Evolutionary conservation across 495 filamentous ascomycete genomes (phyloP).

Genomic region (Trichoderma reesei): DNA sequence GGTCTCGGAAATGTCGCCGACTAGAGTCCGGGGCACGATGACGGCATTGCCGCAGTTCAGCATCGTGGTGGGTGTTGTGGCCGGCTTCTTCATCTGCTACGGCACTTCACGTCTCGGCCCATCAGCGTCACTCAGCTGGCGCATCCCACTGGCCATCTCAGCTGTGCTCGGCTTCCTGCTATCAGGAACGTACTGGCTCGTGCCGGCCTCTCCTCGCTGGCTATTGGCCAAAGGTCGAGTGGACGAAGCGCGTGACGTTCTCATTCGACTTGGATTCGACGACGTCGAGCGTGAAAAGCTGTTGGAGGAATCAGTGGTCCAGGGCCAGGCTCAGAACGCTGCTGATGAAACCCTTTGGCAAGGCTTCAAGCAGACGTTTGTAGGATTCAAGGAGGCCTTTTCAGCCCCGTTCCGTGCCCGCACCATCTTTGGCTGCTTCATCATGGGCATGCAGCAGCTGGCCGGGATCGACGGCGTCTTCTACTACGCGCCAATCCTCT

Average conservation of each 20-base stretch:
- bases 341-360: slow-evolving; percentile 1
- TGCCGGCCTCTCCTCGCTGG: slow-evolving; percentile 37
- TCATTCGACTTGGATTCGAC: slow-evolving; percentile 19
- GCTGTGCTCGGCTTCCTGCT: slow-evolving; percentile 33
- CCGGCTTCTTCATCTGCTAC: slow-evolving; percentile 56
- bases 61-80: slow-evolving; percentile 41
- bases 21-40: slow-evolving; percentile 40
- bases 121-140: slow-evolving; percentile 47
- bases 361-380: slow-evolving; percentile 13
- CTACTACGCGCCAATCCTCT: slow-evolving; percentile 43
- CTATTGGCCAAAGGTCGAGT: slow-evolving; percentile 24
- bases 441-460: slow-evolving; percentile 40
- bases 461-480: slow-evolving; percentile 44
- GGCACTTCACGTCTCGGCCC: slow-evolving; percentile 38
- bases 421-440: slow-evolving; percentile 21
- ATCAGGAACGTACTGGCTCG: slow-evolving; percentile 25
- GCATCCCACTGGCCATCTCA: slow-evolving; percentile 42
- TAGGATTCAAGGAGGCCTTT: slow-evolving; percentile 18
- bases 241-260: slow-evolving; percentile 17
- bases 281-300: slow-evolving; percentile 22
- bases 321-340: slow-evolving; percentile 7
- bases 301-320: slow-evolving; percentile 15
- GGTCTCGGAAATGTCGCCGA: slow-evolving; percentile 53
- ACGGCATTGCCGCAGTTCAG: slow-evolving; percentile 49
- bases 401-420: slow-evolving; percentile 15